phyloP scores from a whole-genome alignment of 2,329 filamentous ascomycete genomes.

The Cladosporium halotolerans region DNA sequence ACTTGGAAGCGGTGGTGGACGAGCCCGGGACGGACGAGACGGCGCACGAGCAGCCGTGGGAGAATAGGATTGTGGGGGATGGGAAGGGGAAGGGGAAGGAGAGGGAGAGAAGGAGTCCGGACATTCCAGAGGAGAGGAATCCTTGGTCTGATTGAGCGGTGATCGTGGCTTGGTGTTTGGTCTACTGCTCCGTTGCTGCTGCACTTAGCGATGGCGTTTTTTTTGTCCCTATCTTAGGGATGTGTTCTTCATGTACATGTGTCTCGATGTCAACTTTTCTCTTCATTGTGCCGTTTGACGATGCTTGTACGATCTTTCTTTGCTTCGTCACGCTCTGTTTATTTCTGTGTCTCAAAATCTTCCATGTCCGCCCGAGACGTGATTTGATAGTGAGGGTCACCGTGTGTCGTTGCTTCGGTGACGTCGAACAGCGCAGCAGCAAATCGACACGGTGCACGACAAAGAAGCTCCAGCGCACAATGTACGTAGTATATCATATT shows the following conservation, averaged over 20 bases:
- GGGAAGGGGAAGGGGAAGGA: constrained; percentile 5
- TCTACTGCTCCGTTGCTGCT: not conserved
- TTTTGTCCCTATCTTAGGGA: not conserved
- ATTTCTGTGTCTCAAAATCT: too few species aligned
- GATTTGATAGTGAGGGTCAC: too few species aligned
- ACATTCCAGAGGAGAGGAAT: constrained; percentile 10
- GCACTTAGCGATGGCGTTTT: constrained; percentile 1
- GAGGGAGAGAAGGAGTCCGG: constrained; percentile 3
- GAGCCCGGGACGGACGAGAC: constrained; percentile 21
- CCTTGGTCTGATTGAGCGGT: constrained; percentile 6
- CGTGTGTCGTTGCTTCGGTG: too few species aligned
- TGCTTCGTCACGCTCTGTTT: too few species aligned
- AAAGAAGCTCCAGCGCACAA: too few species aligned
- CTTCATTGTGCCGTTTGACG: too few species aligned
- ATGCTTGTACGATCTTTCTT: too few species aligned
- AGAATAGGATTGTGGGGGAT: constrained; percentile 11
- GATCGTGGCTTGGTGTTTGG: not conserved
- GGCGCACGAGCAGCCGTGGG: constrained; percentile 28
- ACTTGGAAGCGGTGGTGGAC: constrained; percentile 15
- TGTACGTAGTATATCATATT: too few species aligned
- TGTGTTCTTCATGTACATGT: not conserved
- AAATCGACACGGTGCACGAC: too few species aligned
- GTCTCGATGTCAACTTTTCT: not conserved
- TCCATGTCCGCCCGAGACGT: too few species aligned
- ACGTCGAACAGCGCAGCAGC: too few species aligned